Conservation (phyloP, 208 protist species). For the Acanthamoeba triangularis region DNA sequence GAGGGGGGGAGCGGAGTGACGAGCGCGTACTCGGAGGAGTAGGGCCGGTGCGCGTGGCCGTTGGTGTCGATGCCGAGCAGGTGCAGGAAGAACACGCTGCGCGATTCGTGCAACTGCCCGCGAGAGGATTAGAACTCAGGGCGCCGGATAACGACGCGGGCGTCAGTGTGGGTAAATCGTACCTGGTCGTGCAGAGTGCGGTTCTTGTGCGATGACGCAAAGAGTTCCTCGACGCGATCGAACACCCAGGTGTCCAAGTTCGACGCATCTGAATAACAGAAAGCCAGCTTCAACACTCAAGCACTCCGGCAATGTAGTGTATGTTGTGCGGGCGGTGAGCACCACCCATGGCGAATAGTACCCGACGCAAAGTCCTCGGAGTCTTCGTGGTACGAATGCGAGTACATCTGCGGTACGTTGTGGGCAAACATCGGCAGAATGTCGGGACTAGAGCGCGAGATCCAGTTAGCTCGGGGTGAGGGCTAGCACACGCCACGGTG, state of each 20-base stretch:
- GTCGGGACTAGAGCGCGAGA: constrained; percentile 81
- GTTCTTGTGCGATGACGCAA: constrained; percentile 79
- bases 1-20: constrained; percentile 26
- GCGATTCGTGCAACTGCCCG: constrained; percentile 27
- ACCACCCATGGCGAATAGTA: neutral
- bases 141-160: neutral
- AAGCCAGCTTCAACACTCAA: too few relatives aligned
- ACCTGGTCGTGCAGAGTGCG: constrained; percentile 28
- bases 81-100: constrained; percentile 91
- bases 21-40: constrained; percentile 85
- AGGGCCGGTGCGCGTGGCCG: constrained; percentile 89
- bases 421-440: constrained; percentile 91
- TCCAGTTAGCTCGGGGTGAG: neutral
- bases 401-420: constrained; percentile 79
- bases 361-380: constrained; percentile 87
- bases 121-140: neutral
- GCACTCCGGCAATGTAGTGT: too few relatives aligned
- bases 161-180: neutral
- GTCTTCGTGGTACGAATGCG: constrained; percentile 84
- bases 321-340: too few relatives aligned
- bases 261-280: constrained; percentile 79
- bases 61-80: constrained; percentile 91
- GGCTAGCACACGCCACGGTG: neutral
- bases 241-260: constrained; percentile 92
- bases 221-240: constrained; percentile 84